Percentiles rank a stretch among this genome's conserved stretches.
These are phyloP conservation scores for Aquilaria agallochum DNA, from an alignment of 441 rosid genomes.

Conservation along the genomic window DNA sequence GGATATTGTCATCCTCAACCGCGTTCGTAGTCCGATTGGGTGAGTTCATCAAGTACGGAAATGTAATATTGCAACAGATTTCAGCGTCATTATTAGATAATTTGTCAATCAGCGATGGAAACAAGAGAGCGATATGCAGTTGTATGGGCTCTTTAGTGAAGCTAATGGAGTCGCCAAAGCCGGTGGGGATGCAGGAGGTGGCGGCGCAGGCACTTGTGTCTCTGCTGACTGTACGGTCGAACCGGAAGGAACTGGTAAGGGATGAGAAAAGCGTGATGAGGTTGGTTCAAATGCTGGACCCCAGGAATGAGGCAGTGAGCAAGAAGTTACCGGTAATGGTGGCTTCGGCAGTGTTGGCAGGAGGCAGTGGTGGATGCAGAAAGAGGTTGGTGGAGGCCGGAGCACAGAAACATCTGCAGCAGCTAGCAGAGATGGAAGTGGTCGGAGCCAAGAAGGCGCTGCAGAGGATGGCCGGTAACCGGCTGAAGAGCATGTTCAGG, in stretches of 20 bases:
- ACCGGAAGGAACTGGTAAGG: constrained; percentile 54
- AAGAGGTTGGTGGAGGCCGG: constrained; percentile 52
- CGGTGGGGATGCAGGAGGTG: constrained; percentile 69
- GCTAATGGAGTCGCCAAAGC: constrained; percentile 69
- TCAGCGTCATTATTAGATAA: constrained; percentile 49
- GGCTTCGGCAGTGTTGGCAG: constrained; percentile 36
- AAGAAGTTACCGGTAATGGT: constrained; percentile 65
- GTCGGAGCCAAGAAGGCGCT: constrained; percentile 60
- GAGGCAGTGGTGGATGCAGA: constrained; percentile 47
- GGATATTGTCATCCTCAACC: constrained; percentile 57
- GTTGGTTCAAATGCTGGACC: constrained; percentile 70
- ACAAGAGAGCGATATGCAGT: constrained; percentile 62
- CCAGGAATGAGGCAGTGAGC: constrained; percentile 40
- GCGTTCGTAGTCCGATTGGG: constrained; percentile 47
- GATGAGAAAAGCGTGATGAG: constrained; percentile 75
- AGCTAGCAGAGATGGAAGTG: constrained; percentile 54
- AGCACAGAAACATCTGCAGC: constrained; percentile 49
- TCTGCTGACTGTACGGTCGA: constrained; percentile 51
- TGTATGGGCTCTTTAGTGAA: constrained; percentile 50
- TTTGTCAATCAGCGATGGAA: constrained; percentile 54
- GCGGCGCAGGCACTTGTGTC: constrained; percentile 48
- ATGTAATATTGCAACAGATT: constrained; percentile 42
- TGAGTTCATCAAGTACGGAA: constrained; percentile 58
- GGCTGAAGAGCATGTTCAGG: constrained; percentile 60
- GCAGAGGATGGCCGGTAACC: constrained; percentile 62